A percentile compares a stretch with the other conserved stretches of the same genome.
phyloP scores from a whole-genome alignment of 441 rosid genomes.

The Adansonia gregorii region DNA sequence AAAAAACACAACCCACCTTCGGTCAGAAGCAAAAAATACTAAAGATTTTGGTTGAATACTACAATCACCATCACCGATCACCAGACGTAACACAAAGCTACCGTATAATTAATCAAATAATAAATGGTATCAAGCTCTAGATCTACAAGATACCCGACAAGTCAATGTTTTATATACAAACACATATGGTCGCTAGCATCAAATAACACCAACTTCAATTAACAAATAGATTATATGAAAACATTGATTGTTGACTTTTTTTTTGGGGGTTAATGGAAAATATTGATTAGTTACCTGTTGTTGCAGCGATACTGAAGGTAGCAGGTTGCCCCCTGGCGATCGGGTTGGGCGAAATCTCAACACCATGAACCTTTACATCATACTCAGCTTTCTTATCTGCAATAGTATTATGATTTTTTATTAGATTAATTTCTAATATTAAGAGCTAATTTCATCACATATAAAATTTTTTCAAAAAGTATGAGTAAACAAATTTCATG shows the following conservation, averaged over 20 bases:
- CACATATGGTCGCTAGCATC: background rate
- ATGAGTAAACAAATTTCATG: background rate
- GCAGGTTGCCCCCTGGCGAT: conserved; percentile 64
- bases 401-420: conserved; percentile 23
- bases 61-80: background rate
- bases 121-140: conserved; percentile 9
- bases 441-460: background rate
- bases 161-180: conserved; percentile 14
- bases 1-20: background rate
- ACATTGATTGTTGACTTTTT: background rate
- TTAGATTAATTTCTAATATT: no score
- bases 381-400: conserved; percentile 68
- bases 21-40: background rate
- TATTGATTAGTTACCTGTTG: conserved; percentile 46
- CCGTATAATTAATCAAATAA: conserved; percentile 11
- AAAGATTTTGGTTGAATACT: background rate
- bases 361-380: conserved; percentile 67
- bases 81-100: conserved; percentile 8
- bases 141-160: conserved; percentile 11
- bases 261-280: no score
- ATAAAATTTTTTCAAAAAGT: no score
- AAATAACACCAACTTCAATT: background rate
- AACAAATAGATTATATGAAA: background rate
- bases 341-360: conserved; percentile 75
- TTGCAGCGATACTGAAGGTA: conserved; percentile 73